These are phyloP conservation scores for Hyphodiscus sp. DNA, from an alignment of 2,329 filamentous ascomycete genomes.

Conservation along the genomic window DNA sequence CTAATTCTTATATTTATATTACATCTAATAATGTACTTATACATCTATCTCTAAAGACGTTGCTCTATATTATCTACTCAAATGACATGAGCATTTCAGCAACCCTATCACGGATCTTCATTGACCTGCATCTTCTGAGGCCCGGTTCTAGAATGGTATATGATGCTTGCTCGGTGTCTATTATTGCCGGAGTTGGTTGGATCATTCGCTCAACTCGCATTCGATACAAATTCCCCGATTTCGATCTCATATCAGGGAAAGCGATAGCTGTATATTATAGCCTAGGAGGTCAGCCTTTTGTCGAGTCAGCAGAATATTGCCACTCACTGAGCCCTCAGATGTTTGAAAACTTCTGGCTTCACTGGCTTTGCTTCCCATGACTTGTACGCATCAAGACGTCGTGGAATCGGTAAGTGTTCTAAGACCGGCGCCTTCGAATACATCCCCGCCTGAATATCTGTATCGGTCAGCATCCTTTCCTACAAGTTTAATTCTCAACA, in stretches of 20 bases:
- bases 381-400: slow-evolving; percentile 5
- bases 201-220: no score
- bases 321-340: not conserved
- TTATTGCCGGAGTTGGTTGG: no score
- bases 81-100: no score
- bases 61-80: no score
- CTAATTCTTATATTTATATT: not conserved
- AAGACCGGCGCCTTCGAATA: slow-evolving; percentile 13
- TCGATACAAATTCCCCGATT: no score
- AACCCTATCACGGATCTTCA: no score
- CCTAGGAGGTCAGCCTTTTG: not conserved
- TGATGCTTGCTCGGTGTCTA: no score
- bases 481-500: not conserved
- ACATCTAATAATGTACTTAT: no score
- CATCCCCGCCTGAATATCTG: slow-evolving; percentile 13
- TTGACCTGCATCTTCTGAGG: no score
- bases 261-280: slow-evolving; percentile 1
- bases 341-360: not conserved
- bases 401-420: slow-evolving; percentile 14
- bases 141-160: no score
- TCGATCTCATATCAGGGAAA: no score
- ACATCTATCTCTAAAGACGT: no score
- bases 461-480: not conserved
- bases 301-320: not conserved
- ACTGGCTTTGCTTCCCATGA: slow-evolving; percentile 3